Conservation (phyloP, 441 rosid genomes). For the Metrosideros polymorpha region DNA sequence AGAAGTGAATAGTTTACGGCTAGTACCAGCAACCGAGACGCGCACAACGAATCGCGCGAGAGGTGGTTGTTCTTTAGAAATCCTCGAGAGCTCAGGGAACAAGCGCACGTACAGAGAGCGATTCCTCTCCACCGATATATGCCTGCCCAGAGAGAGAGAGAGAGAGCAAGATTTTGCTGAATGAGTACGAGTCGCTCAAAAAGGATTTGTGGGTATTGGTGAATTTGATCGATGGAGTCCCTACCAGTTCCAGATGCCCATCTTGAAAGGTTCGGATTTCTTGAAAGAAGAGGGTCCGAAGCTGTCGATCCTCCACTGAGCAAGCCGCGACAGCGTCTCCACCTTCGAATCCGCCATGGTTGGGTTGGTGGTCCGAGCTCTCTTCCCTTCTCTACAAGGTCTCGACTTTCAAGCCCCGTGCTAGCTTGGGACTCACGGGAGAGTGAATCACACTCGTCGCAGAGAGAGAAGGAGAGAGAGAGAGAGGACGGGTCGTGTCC, state of each 20-base stretch:
- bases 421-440: not conserved
- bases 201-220: not conserved
- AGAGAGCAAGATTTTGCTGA: not conserved
- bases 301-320: slow-evolving; percentile 88
- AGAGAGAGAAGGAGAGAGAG: not conserved
- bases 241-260: slow-evolving; percentile 97
- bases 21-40: slow-evolving; percentile 45
- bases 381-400: not conserved
- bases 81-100: slow-evolving; percentile 67
- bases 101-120: slow-evolving; percentile 57
- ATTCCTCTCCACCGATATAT: slow-evolving; percentile 76
- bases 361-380: not conserved
- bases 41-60: slow-evolving; percentile 57
- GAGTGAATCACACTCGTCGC: not conserved
- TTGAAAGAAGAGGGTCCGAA: slow-evolving; percentile 69
- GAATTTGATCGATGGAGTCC: not conserved
- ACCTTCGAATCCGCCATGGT: slow-evolving; percentile 71
- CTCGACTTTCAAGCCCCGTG: not conserved
- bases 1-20: slow-evolving; percentile 47
- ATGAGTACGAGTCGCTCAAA: not conserved
- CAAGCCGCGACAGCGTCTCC: slow-evolving; percentile 82
- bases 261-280: slow-evolving; percentile 81
- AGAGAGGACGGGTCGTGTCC: not conserved
- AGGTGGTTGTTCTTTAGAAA: slow-evolving; percentile 75
- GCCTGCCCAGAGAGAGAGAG: slow-evolving; percentile 28